A percentile compares a stretch with the other conserved stretches of the same genome.
These are phyloP conservation scores for Umbelopsis vinacea DNA, from an alignment of 192 early-diverging fungal species.

Conservation along the genomic window DNA sequence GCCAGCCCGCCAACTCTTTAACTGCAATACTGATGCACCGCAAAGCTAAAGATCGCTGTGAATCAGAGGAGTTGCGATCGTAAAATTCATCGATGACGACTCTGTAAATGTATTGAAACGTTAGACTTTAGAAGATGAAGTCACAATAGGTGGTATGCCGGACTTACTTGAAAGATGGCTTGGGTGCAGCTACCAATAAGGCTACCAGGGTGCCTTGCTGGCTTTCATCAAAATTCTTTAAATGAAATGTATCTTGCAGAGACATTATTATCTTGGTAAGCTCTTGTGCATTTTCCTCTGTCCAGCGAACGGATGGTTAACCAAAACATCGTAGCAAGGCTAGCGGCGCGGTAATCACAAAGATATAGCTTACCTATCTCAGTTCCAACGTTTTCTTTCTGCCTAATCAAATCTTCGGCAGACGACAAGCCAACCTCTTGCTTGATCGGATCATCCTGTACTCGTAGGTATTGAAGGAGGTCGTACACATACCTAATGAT, in stretches of 20 bases:
- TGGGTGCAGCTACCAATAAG: conserved; percentile 16
- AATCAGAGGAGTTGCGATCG: conserved; percentile 25
- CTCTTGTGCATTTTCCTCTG: conserved; percentile 20
- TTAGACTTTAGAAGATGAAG: not conserved
- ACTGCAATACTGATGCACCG: conserved; percentile 1
- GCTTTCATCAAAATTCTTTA: conserved; percentile 22
- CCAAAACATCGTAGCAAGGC: not conserved
- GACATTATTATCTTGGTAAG: conserved; percentile 8
- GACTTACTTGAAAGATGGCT: conserved; percentile 11
- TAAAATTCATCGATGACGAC: conserved; percentile 34
- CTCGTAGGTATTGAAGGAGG: conserved; percentile 33
- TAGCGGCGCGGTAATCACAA: not conserved
- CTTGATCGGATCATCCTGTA: conserved; percentile 38
- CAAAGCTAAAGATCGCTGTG: conserved; percentile 26
- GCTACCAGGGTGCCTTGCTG: conserved; percentile 17
- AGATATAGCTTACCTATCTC: conserved; percentile 28
- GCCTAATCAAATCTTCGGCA: conserved; percentile 31
- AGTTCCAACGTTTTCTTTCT: conserved; percentile 30
- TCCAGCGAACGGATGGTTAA: not conserved
- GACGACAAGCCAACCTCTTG: conserved; percentile 32
- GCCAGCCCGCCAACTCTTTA: conserved; percentile 31
- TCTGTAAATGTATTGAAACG: not conserved
- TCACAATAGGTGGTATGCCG: not conserved
- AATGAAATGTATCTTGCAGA: not conserved
- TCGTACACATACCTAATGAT: conserved; percentile 31